Evolutionary conservation across 83 land plant species (phyloP).

Genomic region (Diphasiastrum complanatum): DNA sequence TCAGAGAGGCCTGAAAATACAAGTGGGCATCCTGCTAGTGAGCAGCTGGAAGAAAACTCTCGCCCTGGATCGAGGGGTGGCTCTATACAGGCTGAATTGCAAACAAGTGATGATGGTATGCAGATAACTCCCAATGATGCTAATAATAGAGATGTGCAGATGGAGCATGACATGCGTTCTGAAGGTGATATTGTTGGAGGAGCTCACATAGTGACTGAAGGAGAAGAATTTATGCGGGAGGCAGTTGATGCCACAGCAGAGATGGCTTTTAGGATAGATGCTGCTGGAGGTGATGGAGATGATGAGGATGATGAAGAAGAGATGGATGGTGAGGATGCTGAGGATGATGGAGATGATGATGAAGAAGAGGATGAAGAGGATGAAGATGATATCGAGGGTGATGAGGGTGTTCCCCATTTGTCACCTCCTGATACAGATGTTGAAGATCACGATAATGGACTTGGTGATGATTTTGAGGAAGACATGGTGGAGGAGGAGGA

Average conservation of each 20-base stretch:
- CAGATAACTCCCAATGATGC: not conserved
- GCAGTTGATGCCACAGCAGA: conserved; percentile 51
- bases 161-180: conserved; percentile 75
- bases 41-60: conserved; percentile 39
- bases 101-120: conserved; percentile 2
- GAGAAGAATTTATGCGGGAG: conserved; percentile 71
- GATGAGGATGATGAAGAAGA: conserved; percentile 76
- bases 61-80: not conserved
- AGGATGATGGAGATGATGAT: conserved; percentile 64
- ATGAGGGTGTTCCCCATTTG: conserved; percentile 70
- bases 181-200: no score
- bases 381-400: conserved; percentile 78
- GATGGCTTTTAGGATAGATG: conserved; percentile 56
- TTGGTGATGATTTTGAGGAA: conserved; percentile 53
- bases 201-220: conserved; percentile 8
- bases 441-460: conserved; percentile 90
- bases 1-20: conserved; percentile 31
- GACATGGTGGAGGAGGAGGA: conserved; percentile 68
- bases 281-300: conserved; percentile 51
- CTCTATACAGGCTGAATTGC: not conserved
- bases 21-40: conserved; percentile 38
- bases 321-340: conserved; percentile 59
- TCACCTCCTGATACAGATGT: conserved; percentile 95
- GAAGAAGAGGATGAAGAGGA: conserved; percentile 82
- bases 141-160: conserved; percentile 21